Conservation (phyloP, 441 rosid genomes). For the Capsella rubella region DNA sequence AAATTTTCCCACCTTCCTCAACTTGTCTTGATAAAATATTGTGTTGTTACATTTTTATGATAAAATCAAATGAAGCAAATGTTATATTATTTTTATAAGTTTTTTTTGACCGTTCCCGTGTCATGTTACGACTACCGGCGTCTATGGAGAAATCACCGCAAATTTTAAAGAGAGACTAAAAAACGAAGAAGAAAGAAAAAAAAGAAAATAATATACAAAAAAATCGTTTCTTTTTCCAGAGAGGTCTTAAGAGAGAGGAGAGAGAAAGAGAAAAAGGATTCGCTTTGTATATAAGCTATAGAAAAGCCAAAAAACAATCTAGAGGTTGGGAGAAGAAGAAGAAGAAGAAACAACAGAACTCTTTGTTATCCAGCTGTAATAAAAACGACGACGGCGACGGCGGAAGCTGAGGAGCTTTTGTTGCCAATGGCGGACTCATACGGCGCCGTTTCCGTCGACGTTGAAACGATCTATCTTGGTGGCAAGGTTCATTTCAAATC, state of each 20-base stretch:
- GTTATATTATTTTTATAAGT: background rate
- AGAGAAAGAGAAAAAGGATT: slow-evolving; percentile 26
- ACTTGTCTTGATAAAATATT: background rate
- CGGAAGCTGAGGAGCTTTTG: slow-evolving; percentile 41
- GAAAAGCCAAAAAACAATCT: slow-evolving; percentile 35
- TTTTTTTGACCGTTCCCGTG: slow-evolving; percentile 35
- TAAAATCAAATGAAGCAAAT: background rate
- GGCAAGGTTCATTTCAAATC: slow-evolving; percentile 60
- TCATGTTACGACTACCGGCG: slow-evolving; percentile 40
- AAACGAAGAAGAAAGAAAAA: slow-evolving; percentile 7
- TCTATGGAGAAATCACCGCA: slow-evolving; percentile 47
- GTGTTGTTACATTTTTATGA: no score
- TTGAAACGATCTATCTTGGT: slow-evolving; percentile 64
- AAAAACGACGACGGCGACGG: slow-evolving; percentile 32
- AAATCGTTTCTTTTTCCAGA: slow-evolving; percentile 41
- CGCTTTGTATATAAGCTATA: slow-evolving; percentile 46
- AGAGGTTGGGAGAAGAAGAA: slow-evolving; percentile 29
- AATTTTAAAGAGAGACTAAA: slow-evolving; percentile 28
- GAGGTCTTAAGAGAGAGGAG: slow-evolving; percentile 43
- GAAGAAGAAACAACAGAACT: slow-evolving; percentile 4
- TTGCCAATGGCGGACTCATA: slow-evolving; percentile 64
- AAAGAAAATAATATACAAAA: background rate
- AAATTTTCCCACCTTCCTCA: background rate
- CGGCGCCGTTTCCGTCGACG: slow-evolving; percentile 69
- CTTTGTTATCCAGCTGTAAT: background rate